A percentile compares a stretch with the other conserved stretches of the same genome.
These are phyloP conservation scores for Xylaria curta DNA, from an alignment of 495 filamentous ascomycete species.

Conservation along the genomic window DNA sequence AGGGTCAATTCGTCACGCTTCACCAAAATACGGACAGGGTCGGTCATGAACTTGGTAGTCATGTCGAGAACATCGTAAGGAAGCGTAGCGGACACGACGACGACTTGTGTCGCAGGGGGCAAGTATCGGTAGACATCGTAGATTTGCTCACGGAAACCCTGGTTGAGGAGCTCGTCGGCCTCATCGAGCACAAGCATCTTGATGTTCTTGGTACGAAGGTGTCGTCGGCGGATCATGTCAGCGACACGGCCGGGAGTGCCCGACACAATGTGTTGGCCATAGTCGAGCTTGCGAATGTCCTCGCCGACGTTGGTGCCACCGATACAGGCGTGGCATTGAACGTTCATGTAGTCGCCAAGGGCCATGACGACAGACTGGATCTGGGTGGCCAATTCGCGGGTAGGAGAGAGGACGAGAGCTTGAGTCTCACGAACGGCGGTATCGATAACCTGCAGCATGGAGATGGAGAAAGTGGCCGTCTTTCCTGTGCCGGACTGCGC, in stretches of 20 bases:
- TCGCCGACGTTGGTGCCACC: conserved; percentile 97
- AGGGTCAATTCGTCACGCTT: conserved; percentile 99
- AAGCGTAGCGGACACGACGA: conserved; percentile 95
- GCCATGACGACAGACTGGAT: conserved; percentile 98
- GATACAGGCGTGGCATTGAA: conserved; percentile 98
- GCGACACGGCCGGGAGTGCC: conserved; percentile 95
- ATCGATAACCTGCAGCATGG: conserved; percentile 93
- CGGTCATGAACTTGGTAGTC: conserved; percentile 99
- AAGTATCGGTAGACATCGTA: conserved; percentile 99
- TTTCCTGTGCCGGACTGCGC: conserved; percentile 99
- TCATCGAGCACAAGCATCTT: conserved; percentile 99
- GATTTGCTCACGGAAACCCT: conserved; percentile 98
- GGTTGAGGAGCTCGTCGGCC: conserved; percentile 88
- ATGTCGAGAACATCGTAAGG: conserved; percentile 98
- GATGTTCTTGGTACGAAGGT: conserved; percentile 91
- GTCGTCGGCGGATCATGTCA: conserved; percentile 98
- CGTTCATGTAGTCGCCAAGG: conserved; percentile 99
- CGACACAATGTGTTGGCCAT: conserved; percentile 95
- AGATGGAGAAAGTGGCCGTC: conserved; percentile 98
- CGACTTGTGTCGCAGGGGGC: conserved; percentile 94
- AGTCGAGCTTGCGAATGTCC: conserved; percentile 95
- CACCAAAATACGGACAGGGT: conserved; percentile 97
- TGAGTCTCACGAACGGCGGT: conserved; percentile 85
- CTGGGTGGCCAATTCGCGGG: conserved; percentile 95
- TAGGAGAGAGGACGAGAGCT: conserved; percentile 96